A percentile compares a stretch with the other conserved stretches of the same genome.
phyloP scores from a whole-genome alignment of 305 asterid genomes.

The Fraxinus sp. region DNA sequence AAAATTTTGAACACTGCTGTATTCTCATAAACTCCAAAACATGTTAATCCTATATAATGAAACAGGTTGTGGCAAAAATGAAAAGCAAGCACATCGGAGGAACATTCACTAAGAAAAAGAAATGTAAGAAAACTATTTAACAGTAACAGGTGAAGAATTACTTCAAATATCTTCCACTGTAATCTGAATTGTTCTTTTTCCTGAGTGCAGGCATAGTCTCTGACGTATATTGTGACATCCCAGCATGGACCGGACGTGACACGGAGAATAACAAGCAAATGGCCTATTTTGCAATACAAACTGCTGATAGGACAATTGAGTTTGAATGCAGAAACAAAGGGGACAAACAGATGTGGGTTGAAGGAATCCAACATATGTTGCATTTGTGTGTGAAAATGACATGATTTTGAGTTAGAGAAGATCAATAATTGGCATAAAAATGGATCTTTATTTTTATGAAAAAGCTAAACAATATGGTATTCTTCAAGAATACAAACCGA shows the following conservation, averaged over 20 bases:
- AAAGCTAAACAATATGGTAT: background rate
- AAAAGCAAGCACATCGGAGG: constrained; percentile 91
- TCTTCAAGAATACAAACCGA: background rate
- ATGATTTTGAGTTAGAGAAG: constrained; percentile 15
- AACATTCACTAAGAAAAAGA: constrained; percentile 91
- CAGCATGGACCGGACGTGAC: constrained; percentile 77
- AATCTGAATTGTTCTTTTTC: constrained; percentile 5
- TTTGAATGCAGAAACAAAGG: constrained; percentile 70
- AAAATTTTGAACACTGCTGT: background rate
- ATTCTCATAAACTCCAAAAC: background rate
- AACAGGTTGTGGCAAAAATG: constrained; percentile 78
- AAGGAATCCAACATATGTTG: constrained; percentile 77
- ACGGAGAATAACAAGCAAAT: constrained; percentile 43
- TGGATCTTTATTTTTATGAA: constrained; percentile 10
- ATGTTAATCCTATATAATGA: constrained; percentile 17
- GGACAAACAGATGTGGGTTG: constrained; percentile 73
- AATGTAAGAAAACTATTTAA: constrained; percentile 43
- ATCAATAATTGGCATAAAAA: background rate
- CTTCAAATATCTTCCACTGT: background rate
- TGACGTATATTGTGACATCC: constrained; percentile 53
- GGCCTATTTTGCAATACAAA: constrained; percentile 76
- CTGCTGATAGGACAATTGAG: constrained; percentile 70
- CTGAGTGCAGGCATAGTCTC: constrained; percentile 52
- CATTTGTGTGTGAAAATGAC: constrained; percentile 42
- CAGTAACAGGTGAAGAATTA: background rate